Base-by-base conservation (phyloP, 495 filamentous ascomycete species). In the Penicillium atrosanguineum region DNA sequence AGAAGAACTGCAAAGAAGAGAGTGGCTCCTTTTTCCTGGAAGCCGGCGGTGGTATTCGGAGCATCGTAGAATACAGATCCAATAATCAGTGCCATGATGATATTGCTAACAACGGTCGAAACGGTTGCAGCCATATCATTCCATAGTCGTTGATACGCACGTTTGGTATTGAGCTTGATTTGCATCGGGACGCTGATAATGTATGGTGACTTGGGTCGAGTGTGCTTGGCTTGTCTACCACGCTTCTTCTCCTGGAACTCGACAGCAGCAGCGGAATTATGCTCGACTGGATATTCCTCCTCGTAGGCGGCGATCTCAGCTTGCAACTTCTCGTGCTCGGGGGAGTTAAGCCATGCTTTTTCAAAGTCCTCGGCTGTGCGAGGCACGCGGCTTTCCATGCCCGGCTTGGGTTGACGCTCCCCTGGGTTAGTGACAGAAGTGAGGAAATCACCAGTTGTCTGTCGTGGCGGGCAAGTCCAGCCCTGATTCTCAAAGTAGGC, bases 1-100 rank as follows among this genome's bases (percentile, higher is more conserved):
- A 79, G 62, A 15, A 96, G 77, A 57, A 92, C 84, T 38, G 89
- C 88, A 59, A 95, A 95, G 80, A 96, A 96, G 19, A 96, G 75
- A 1, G 91, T 75, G 44, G 87, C 88, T 29, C 88, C 89, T 44
- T 87, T 80, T 48, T 81, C 77, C 70, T 80, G 87, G 73, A 96
- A 91, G 21, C 69, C 80, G 79, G 46, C 67, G 56, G 41, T 89
- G 83, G 49, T 75, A 72, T 25, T 65, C 19, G 79, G 69, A 5
- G 91, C 71, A 52, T 91, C 87, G 70, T 86, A 95, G 72, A 91
- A 96, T 34, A 95, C 85, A 48, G 82, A 87, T 31, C 87, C 84
- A 57, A 95, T 83, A 61, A 96, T 87, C 31, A 96, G 72, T 23
- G 89, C 79, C 80, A 94, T 86, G 59, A 83, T 65, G 43, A 81